phyloP scores from a whole-genome alignment of 345 rosid genomes.

The Erysimum cheiranthoides region DNA sequence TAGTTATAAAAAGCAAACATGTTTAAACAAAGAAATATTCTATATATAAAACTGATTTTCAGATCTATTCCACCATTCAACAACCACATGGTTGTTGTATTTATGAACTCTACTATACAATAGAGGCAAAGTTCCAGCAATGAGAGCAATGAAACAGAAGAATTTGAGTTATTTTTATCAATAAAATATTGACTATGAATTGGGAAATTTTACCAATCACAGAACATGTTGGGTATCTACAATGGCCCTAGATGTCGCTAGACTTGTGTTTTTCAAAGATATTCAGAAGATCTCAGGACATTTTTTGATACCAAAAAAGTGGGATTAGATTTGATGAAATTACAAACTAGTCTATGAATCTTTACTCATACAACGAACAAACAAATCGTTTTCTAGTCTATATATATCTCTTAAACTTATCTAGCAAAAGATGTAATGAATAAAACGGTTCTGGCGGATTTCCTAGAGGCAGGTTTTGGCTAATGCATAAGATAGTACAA shows the following conservation, averaged over 20 bases:
- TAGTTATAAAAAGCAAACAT: conserved; percentile 25
- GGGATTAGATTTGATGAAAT: conserved; percentile 22
- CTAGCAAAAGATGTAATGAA: conserved; percentile 12
- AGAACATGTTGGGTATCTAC: conserved; percentile 15
- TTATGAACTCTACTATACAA: conserved; percentile 41
- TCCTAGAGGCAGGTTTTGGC: conserved; percentile 28
- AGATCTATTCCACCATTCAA: conserved; percentile 42
- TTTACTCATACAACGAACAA: conserved; percentile 10
- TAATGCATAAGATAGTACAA: conserved; percentile 11
- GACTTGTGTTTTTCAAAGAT: conserved; percentile 28
- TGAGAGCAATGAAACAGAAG: conserved; percentile 16
- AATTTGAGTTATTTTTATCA: conserved; percentile 16
- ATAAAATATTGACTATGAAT: conserved; percentile 25
- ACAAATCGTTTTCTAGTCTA: conserved; percentile 26
- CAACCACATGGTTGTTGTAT: conserved; percentile 46
- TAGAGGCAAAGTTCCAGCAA: conserved; percentile 21
- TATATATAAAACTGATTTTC: conserved; percentile 1
- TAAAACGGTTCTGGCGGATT: conserved; percentile 13
- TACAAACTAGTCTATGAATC: conserved; percentile 11
- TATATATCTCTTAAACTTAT: conserved; percentile 9
- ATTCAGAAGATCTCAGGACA: neutral
- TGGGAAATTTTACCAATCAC: conserved; percentile 24
- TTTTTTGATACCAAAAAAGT: conserved; percentile 12
- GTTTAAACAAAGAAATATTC: conserved; percentile 37
- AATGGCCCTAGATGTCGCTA: conserved; percentile 29